Evolutionary conservation across 23 red algal genomes (phyloP), one percentile per base, ranked within the genome.

Genomic region (Gracilaria domingensis): DNA sequence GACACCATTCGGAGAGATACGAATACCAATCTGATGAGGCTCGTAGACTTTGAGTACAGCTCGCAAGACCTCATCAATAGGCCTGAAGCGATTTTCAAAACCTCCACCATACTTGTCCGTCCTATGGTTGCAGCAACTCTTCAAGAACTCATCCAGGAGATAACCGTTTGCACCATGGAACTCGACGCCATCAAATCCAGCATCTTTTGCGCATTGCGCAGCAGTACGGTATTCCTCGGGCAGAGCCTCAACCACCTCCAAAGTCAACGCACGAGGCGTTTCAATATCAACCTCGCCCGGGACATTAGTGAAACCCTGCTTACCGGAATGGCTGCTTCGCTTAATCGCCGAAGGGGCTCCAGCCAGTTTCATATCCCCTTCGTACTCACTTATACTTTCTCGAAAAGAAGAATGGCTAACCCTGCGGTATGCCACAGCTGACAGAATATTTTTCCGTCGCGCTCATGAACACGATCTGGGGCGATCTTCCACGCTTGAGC

Each of bases 101-200:
- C 69, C 73, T 48, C 95, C 95, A 18, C 95, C 95, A 64, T 96
- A 96, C 81, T 87, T 77, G 67, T 96, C 95, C 12, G 81, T 89
- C 0, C 95, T 77, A 11, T 87, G 35, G 57, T 98, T 98, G 5
- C 55, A 81, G 60, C 83, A 86, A 38, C 59, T 88, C 78, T 98
- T 71, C 83, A 98, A 80, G 64, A 98, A 94, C 78, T 86, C 66
- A 80, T 96, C 84, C 21, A 96, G 47, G 13, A 96, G 57, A 62
- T 93, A 96, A 11, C 95, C 95, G 49, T 96, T 96, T 2, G 95
- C 95, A 34, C 88, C 50, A 74, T 96, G 95, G 11, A 96, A 24
- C 37, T 96, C 95, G 7, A 96, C 88, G 8, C 95, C 95, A 62
- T 96, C 95, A 84, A 96, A 96, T 1, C 95, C 95, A 3, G 88